Conservation (phyloP, 164 flowering plant species). For the Euptelea pleiosperma region DNA sequence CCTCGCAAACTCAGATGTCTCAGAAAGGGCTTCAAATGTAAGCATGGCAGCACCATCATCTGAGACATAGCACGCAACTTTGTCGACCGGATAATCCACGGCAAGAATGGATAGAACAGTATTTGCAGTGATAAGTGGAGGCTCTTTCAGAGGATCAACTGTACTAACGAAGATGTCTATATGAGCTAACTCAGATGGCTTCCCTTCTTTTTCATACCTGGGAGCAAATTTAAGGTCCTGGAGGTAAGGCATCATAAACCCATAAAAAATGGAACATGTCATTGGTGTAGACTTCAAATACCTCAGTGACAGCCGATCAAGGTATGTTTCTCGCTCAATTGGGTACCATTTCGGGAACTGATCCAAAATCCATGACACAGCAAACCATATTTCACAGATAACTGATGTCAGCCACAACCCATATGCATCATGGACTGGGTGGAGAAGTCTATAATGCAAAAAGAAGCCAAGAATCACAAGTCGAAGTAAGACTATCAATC, state of each 20-base stretch:
- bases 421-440: slow-evolving; percentile 80
- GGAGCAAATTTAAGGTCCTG: not conserved
- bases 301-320: slow-evolving; percentile 82
- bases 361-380: slow-evolving; percentile 84
- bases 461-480: slow-evolving; percentile 71
- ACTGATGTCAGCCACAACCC: slow-evolving; percentile 81
- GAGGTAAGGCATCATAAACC: slow-evolving; percentile 1
- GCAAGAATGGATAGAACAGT: slow-evolving; percentile 85
- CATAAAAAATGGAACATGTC: not conserved
- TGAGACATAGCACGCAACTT: slow-evolving; percentile 82
- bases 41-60: slow-evolving; percentile 97
- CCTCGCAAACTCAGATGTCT: slow-evolving; percentile 81
- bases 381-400: slow-evolving; percentile 94
- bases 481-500: slow-evolving; percentile 67
- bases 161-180: slow-evolving; percentile 85
- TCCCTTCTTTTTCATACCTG: slow-evolving; percentile 88
- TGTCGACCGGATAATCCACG: slow-evolving; percentile 81
- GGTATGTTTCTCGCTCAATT: slow-evolving; percentile 79
- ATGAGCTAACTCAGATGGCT: slow-evolving; percentile 61
- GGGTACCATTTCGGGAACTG: slow-evolving; percentile 91
- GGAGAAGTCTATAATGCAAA: slow-evolving; percentile 77
- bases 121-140: slow-evolving; percentile 88
- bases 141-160: slow-evolving; percentile 85
- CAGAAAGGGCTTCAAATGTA: slow-evolving; percentile 82
- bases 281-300: slow-evolving; percentile 13